Evolutionary conservation across 2,329 filamentous ascomycete species (phyloP), one percentile per base, ranked within the genome.

Genomic region (Albifimbria verrucaria): DNA sequence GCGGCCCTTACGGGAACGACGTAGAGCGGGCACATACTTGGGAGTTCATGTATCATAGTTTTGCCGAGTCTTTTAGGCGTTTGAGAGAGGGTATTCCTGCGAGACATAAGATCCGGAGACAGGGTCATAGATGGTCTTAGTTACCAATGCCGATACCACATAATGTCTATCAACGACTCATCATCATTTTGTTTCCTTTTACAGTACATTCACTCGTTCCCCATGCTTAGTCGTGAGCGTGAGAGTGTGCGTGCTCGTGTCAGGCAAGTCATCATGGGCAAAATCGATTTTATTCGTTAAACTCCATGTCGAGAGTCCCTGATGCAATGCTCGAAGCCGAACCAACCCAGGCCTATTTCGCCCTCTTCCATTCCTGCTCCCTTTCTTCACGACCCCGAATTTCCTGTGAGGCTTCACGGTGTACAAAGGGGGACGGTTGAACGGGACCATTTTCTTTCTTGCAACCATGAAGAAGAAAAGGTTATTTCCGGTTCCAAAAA

Each of bases 321-420:
- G 65, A 72, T 73, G 70, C 69, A 72, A 71, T 71, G 70, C 69
- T 72, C 62, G 68, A 70, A 71, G 67, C 66, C 67, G 70, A 72
- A 23, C 67, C 62, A 61, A 67, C 62, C 64, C 63, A 61, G 64
- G 65, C 63, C 61, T 58, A 57, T 59, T 56, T 56, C 52, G 50
- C 48, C 55, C 61, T 58, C 57, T 59, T 56, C 55, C 52, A 49
- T 47, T 55, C 55, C 54, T 55, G 50, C 32, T 41, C 20, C 48
- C 44, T 58, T 56, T 56, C 55, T 58, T 59, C 57, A 59, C 48
- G 54, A 42, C 50, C 48, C 41, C 22, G 17, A 15, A 23, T 47
- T 23, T 26, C 46, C 24, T 36, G 17, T 46, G 28, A 36, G 18
- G 22, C 22, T 39, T 39, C 32, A 39, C 32, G 32, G 32, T 39